Evolutionary conservation across 2,329 filamentous ascomycete genomes (phyloP), one percentile per base, ranked within the genome.

Genomic region (Parascedosporium putredinis): DNA sequence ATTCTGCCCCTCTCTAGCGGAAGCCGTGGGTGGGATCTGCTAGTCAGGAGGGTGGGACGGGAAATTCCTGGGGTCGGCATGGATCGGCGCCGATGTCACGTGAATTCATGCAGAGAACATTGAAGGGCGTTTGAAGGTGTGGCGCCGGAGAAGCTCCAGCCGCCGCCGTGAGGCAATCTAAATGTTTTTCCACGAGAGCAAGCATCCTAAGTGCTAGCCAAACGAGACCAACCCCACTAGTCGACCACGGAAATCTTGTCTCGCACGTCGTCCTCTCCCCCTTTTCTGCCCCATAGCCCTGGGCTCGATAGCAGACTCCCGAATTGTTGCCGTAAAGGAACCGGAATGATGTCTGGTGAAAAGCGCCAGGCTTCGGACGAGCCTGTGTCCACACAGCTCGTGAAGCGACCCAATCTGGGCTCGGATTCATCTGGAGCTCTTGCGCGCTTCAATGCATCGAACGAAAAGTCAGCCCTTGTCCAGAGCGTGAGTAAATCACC

Each of bases 341-440:
- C 20, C 40, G n/a, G 23, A n/a, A 38, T 10, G 5, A 96, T 95
- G 90, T 88, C 89, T 29, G 78, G 86, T 55, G 90, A 95, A 68
- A 97, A 98, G 71, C 81, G 93, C 62, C 86, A 89, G 52, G 89
- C 90, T n/a, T 83, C 86, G 54, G 84, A 86, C 58, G 85, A 87
- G 53, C 91, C 91, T 57, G 80, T 83, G 59, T 81, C 81, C 22
- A 81, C 83, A 45, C 87, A 95, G 67, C 80, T 89, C 34, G 84
- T 97, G 54, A 98, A 97, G 73, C 78, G 91, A 64, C 89, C 91
- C 64, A 95, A 93, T 64, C 66, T 81, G 42, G 65, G 53, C 2
- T 22, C 40, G 6, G 73, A 73, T 54, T 67, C 62, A 20, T 71
- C 69, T 14, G 69, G 71, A 51, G 71, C 70, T 18, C 65, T 77